Percentiles rank a stretch among this genome's conserved stretches.
Evolutionary conservation across 192 early-diverging fungal species (phyloP).

Genomic region (Helicostylum pulchrum): DNA sequence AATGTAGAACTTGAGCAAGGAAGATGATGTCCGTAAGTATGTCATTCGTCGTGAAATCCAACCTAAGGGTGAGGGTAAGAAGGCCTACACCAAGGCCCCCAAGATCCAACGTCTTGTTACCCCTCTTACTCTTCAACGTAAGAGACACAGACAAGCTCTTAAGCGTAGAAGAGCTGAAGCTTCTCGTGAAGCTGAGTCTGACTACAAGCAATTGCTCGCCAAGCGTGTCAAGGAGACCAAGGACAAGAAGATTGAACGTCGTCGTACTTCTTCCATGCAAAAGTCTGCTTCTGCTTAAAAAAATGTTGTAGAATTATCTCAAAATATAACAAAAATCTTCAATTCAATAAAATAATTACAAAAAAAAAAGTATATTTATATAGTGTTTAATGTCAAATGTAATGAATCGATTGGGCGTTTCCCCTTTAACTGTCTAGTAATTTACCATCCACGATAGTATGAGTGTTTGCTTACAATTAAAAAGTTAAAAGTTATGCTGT

Average conservation of each 20-base stretch:
- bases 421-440: too few species aligned
- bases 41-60: constrained; percentile 97
- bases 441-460: too few species aligned
- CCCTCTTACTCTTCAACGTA: constrained; percentile 94
- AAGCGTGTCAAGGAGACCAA: constrained; percentile 94
- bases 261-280: constrained; percentile 66
- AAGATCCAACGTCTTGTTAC: constrained; percentile 99
- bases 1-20: constrained; percentile 86
- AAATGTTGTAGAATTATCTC: neutral
- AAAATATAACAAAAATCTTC: neutral
- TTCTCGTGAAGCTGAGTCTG: constrained; percentile 76
- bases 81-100: constrained; percentile 91
- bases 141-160: constrained; percentile 82
- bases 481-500: too few species aligned
- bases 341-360: too few species aligned
- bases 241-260: constrained; percentile 81
- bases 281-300: constrained; percentile 47
- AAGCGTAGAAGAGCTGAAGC: constrained; percentile 83
- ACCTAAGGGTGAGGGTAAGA: constrained; percentile 86
- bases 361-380: too few species aligned
- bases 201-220: constrained; percentile 85
- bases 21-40: constrained; percentile 99
- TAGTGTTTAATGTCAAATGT: too few species aligned
- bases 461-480: too few species aligned
- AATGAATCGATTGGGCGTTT: too few species aligned